Evolutionary conservation across 306 rosid species (phyloP).

Genomic region (Vicia sativa): DNA sequence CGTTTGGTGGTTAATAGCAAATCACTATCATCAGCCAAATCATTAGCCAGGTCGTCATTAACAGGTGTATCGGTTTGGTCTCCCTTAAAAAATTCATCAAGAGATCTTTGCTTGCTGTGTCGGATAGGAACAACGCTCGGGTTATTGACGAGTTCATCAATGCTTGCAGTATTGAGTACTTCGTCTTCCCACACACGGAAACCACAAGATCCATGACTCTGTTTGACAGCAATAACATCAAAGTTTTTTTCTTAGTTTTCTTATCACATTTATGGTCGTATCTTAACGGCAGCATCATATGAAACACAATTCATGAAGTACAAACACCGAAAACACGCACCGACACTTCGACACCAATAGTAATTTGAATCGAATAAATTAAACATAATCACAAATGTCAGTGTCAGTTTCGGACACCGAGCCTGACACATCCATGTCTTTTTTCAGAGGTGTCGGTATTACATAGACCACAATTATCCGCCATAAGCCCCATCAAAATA

Average conservation of each 20-base stretch:
- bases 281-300: neutral
- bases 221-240: slow-evolving; percentile 19
- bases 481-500: neutral
- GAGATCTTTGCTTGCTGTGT: slow-evolving; percentile 28
- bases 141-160: neutral
- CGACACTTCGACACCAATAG: too few relatives aligned
- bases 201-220: slow-evolving; percentile 46
- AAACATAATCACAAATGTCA: too few relatives aligned
- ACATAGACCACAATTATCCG: neutral
- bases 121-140: slow-evolving; percentile 17
- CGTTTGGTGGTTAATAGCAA: slow-evolving; percentile 14
- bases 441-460: too few relatives aligned
- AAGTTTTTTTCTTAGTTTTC: neutral
- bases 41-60: neutral
- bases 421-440: too few relatives aligned
- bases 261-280: neutral
- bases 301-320: neutral
- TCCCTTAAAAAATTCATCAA: slow-evolving; percentile 13
- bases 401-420: too few relatives aligned
- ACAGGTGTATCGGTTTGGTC: neutral
- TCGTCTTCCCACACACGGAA: slow-evolving; percentile 35
- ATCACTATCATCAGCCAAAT: slow-evolving; percentile 15
- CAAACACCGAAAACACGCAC: too few relatives aligned
- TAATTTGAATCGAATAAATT: too few relatives aligned
- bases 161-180: slow-evolving; percentile 10